These are phyloP conservation scores for Tulasnella sp. DNA, from an alignment of 768 basidiomycete species.

Conservation along the genomic window DNA sequence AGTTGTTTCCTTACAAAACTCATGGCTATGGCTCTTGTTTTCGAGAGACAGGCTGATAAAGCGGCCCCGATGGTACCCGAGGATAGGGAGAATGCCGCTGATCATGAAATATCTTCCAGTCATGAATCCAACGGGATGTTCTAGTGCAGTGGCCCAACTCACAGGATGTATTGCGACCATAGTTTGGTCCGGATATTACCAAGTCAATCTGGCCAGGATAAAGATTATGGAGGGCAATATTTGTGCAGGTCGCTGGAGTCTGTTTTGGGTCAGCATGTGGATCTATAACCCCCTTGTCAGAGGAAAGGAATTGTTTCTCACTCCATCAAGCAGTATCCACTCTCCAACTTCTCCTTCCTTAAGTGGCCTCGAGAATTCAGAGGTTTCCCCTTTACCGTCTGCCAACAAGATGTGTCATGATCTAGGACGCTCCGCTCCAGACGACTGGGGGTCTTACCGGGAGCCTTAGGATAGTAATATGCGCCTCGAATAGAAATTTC, in stretches of 20 bases:
- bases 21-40: constrained; percentile 72
- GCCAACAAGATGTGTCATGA: neutral
- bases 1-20: neutral
- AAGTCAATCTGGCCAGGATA: constrained; percentile 83
- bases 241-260: constrained; percentile 90
- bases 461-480: constrained; percentile 71
- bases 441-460: constrained; percentile 38
- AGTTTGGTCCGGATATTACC: constrained; percentile 84
- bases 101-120: neutral
- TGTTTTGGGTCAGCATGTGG: constrained; percentile 33
- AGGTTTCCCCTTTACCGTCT: constrained; percentile 69
- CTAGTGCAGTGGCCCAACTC: constrained; percentile 30
- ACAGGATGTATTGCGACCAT: constrained; percentile 81
- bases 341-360: constrained; percentile 75
- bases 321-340: constrained; percentile 88
- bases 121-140: neutral
- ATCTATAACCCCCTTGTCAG: neutral
- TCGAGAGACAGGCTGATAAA: constrained; percentile 69
- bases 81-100: constrained; percentile 82
- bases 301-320: constrained; percentile 38
- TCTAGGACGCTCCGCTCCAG: neutral
- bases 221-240: constrained; percentile 85
- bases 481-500: neutral
- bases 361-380: constrained; percentile 57
- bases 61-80: constrained; percentile 93